phyloP scores from a whole-genome alignment of 2,329 filamentous ascomycete genomes.

The Drechslera avenae region DNA sequence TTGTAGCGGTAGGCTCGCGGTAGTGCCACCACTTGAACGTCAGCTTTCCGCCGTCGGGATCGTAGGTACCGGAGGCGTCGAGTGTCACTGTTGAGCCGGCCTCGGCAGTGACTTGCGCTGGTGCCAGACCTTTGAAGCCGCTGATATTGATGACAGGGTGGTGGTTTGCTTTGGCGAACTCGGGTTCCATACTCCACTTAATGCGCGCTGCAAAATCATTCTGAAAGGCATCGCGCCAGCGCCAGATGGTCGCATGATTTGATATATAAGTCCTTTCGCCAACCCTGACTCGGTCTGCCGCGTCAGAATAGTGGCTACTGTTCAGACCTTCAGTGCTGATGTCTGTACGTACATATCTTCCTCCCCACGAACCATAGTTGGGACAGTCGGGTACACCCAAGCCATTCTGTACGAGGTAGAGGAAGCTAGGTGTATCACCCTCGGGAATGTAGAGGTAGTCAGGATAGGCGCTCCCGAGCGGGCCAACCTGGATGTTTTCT shows the following conservation, averaged over 20 bases:
- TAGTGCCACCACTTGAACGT: conserved; percentile 60
- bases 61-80: conserved; percentile 55
- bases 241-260: conserved; percentile 59
- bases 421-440: conserved; percentile 59
- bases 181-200: conserved; percentile 52
- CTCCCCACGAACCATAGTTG: conserved; percentile 58
- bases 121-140: conserved; percentile 44
- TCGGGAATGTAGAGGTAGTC: conserved; percentile 60
- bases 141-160: conserved; percentile 56
- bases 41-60: conserved; percentile 53
- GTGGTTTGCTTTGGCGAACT: conserved; percentile 51
- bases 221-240: conserved; percentile 60
- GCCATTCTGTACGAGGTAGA: conserved; percentile 58
- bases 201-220: conserved; percentile 58
- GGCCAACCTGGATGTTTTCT: conserved; percentile 59
- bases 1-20: conserved; percentile 49
- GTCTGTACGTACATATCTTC: conserved; percentile 50
- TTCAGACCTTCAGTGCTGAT: conserved; percentile 41
- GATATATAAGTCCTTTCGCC: conserved; percentile 44
- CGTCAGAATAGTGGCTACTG: conserved; percentile 48
- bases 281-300: conserved; percentile 45
- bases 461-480: conserved; percentile 50
- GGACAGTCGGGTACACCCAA: conserved; percentile 55
- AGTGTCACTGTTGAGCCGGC: conserved; percentile 50
- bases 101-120: conserved; percentile 50